A percentile compares a stretch with the other conserved stretches of the same genome.
Evolutionary conservation across 1,284 basidiomycete genomes (phyloP).

Genomic region (Puccinia novopanici): DNA sequence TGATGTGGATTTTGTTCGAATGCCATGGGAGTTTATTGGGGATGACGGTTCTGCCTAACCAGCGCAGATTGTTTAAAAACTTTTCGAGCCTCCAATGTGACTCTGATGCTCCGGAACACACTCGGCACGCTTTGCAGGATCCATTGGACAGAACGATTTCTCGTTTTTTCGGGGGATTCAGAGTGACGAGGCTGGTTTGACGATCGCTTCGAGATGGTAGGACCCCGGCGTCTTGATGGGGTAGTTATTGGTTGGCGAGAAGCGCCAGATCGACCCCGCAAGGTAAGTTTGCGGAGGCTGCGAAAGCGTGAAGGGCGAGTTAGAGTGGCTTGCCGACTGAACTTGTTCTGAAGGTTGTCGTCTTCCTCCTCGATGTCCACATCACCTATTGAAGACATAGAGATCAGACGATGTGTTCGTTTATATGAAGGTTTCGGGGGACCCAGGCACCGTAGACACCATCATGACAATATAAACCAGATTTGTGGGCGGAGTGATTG

Average conservation of each 20-base stretch:
- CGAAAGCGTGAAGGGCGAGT: slow-evolving; percentile 14
- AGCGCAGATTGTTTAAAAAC: neutral
- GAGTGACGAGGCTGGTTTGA: slow-evolving; percentile 6
- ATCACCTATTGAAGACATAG: slow-evolving; percentile 26
- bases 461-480: neutral
- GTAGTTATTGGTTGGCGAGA: neutral
- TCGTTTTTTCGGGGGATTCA: neutral
- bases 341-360: neutral
- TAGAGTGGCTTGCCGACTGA: slow-evolving; percentile 21
- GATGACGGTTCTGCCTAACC: neutral
- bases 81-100: neutral
- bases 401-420: slow-evolving; percentile 7
- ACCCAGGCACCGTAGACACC: no score
- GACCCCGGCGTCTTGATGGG: neutral
- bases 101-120: neutral
- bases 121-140: neutral
- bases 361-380: neutral
- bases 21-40: neutral
- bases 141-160: neutral
- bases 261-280: neutral
- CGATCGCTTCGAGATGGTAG: neutral
- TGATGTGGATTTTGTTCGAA: no score
- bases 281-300: slow-evolving; percentile 3
- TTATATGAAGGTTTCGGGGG: slow-evolving; percentile 28
- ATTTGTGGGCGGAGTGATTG: neutral